A percentile compares a stretch with the other conserved stretches of the same genome.
Evolutionary conservation across 345 rosid species (phyloP).

Genomic region (Aquilaria yunnanensis): DNA sequence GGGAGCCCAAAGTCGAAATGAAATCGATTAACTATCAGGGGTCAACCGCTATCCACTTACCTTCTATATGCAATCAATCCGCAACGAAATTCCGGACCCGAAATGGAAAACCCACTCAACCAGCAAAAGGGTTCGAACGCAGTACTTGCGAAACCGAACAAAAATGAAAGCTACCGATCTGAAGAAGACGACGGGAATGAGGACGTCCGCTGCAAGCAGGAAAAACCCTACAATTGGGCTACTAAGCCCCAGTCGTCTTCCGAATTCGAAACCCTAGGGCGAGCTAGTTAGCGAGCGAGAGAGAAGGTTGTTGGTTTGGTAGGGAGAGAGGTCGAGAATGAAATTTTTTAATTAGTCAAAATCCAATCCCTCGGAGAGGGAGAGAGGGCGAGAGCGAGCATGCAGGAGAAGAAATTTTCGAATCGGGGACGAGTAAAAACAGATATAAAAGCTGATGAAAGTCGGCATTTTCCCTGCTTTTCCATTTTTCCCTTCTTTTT

Average conservation of each 20-base stretch:
- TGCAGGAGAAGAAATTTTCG: slow-evolving; percentile 1
- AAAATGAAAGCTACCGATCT: slow-evolving; percentile 4
- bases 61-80: slow-evolving; percentile 1
- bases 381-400: neutral
- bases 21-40: neutral
- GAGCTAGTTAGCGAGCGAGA: slow-evolving; percentile 3
- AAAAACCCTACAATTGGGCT: slow-evolving; percentile 3
- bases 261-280: slow-evolving; percentile 18
- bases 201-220: neutral
- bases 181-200: neutral
- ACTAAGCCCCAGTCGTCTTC: neutral
- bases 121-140: slow-evolving; percentile 3
- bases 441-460: neutral
- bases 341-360: neutral
- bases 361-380: slow-evolving; percentile 6
- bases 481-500: no score
- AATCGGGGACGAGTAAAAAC: slow-evolving; percentile 1
- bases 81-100: neutral
- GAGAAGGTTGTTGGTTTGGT: neutral
- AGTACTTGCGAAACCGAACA: neutral
- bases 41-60: slow-evolving; percentile 3
- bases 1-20: neutral
- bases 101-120: neutral
- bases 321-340: neutral
- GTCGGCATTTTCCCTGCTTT: no score